A percentile compares a stretch with the other conserved stretches of the same genome.
Conservation (phyloP, 2,329 filamentous ascomycete genomes). For the Tolypocladium nubicola region DNA sequence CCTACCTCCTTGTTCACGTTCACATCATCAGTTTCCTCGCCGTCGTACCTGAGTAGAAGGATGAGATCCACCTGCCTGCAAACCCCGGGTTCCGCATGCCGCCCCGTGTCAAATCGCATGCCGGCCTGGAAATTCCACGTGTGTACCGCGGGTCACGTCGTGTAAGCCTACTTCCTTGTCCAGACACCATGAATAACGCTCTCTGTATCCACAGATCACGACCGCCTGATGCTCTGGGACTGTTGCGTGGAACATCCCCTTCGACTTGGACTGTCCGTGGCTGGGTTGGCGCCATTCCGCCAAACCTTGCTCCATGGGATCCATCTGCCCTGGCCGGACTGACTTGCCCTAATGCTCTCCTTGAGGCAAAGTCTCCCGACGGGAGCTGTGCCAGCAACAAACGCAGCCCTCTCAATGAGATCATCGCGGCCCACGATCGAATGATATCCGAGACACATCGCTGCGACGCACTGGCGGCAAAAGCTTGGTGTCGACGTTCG, state of each 20-base stretch:
- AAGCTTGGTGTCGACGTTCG: neutral
- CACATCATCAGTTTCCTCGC: neutral
- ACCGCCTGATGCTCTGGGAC: neutral
- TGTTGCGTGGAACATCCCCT: too few species aligned
- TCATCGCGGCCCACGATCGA: neutral
- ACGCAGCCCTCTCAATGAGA: neutral
- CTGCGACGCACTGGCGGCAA: neutral
- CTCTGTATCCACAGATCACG: neutral
- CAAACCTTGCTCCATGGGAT: too few species aligned
- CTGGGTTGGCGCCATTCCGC: neutral
- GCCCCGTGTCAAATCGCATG: too few species aligned
- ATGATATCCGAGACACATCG: neutral
- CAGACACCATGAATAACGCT: neutral
- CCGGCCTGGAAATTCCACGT: neutral
- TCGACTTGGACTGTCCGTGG: neutral
- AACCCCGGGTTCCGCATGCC: neutral
- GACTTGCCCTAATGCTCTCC: neutral
- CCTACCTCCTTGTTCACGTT: neutral
- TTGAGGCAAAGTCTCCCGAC: neutral
- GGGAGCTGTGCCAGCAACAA: neutral
- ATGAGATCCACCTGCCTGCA: too few species aligned
- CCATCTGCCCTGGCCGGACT: neutral
- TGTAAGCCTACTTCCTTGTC: neutral
- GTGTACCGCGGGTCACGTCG: neutral
- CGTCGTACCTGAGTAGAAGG: neutral